A percentile compares a stretch with the other conserved stretches of the same genome.
Conservation (phyloP, 2,329 filamentous ascomycete genomes). For the Penicillium palitans region DNA sequence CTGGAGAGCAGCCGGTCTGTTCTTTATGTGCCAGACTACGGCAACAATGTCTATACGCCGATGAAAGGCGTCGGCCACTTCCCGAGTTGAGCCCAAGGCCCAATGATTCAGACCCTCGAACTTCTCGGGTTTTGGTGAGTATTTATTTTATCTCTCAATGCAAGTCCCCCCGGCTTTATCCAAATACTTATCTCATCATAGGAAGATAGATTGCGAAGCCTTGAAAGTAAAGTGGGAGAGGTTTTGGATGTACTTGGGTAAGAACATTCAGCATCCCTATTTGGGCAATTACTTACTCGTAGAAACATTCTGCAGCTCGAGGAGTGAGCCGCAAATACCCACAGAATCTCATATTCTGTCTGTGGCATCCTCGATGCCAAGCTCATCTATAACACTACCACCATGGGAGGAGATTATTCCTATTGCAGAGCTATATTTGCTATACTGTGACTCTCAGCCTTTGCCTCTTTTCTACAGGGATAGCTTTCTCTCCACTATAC, state of each 20-base stretch:
- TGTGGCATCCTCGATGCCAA: slow-evolving; percentile 14
- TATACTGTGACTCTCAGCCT: slow-evolving; percentile 54
- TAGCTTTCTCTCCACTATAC: slow-evolving; percentile 44
- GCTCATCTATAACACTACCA: slow-evolving; percentile 34
- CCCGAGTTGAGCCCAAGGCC: slow-evolving; percentile 18
- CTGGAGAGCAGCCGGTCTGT: slow-evolving; percentile 52
- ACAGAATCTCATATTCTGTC: slow-evolving; percentile 12
- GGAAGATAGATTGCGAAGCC: slow-evolving; percentile 36
- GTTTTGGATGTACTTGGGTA: slow-evolving; percentile 42
- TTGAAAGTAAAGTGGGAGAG: slow-evolving; percentile 37
- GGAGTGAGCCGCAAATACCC: slow-evolving; percentile 13
- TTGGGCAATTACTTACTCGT: slow-evolving; percentile 5
- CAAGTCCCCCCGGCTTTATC: neutral
- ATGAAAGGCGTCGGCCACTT: slow-evolving; percentile 29
- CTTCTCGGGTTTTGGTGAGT: slow-evolving; percentile 25
- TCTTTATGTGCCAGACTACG: slow-evolving; percentile 52
- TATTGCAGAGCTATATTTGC: slow-evolving; percentile 47
- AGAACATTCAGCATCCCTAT: slow-evolving; percentile 10
- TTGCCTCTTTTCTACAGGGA: slow-evolving; percentile 49
- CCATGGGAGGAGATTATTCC: slow-evolving; percentile 41
- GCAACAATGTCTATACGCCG: slow-evolving; percentile 50
- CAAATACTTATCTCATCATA: slow-evolving; percentile 11
- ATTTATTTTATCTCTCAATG: neutral
- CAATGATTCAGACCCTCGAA: slow-evolving; percentile 11
- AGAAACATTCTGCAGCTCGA: slow-evolving; percentile 12